phyloP scores from a whole-genome alignment of 345 rosid genomes.

The Streptanthus diversifolius region DNA sequence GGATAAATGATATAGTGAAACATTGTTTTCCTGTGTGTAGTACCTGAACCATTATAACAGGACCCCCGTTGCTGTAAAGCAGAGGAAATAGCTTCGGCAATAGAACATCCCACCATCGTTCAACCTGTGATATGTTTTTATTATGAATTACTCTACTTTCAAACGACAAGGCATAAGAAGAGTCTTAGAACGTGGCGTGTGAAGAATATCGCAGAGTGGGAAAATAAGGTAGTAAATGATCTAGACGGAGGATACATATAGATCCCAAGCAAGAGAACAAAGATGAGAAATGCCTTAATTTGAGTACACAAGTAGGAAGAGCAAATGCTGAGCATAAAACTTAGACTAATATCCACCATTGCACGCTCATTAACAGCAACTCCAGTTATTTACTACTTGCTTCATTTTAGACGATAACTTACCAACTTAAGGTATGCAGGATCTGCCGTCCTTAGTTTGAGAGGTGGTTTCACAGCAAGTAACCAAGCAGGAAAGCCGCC shows the following conservation, averaged over 20 bases:
- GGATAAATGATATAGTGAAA: not conserved
- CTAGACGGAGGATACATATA: not conserved
- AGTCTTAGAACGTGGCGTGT: not conserved
- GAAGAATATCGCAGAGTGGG: not conserved
- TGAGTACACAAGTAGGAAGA: not conserved
- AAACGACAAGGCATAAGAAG: not conserved
- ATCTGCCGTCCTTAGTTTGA: slow-evolving; percentile 73
- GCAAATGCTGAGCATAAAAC: not conserved
- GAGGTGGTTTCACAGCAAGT: slow-evolving; percentile 62
- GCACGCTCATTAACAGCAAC: not conserved
- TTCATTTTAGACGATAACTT: slow-evolving; percentile 14
- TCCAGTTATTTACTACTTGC: not conserved
- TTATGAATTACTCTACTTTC: slow-evolving; percentile 4
- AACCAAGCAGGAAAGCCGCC: slow-evolving; percentile 97
- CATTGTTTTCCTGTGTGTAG: slow-evolving; percentile 9
- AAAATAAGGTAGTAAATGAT: not conserved
- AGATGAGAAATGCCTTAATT: not conserved
- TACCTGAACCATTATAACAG: slow-evolving; percentile 94
- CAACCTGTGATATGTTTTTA: slow-evolving; percentile 51
- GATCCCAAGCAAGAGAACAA: not conserved
- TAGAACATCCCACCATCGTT: slow-evolving; percentile 77
- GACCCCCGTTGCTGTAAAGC: slow-evolving; percentile 82
- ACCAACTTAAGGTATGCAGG: slow-evolving; percentile 68
- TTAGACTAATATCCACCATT: not conserved
- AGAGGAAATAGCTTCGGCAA: slow-evolving; percentile 66